These are phyloP conservation scores for Stevia rebaudiana DNA, from an alignment of 140 eudicot genomes.

Conservation along the genomic window DNA sequence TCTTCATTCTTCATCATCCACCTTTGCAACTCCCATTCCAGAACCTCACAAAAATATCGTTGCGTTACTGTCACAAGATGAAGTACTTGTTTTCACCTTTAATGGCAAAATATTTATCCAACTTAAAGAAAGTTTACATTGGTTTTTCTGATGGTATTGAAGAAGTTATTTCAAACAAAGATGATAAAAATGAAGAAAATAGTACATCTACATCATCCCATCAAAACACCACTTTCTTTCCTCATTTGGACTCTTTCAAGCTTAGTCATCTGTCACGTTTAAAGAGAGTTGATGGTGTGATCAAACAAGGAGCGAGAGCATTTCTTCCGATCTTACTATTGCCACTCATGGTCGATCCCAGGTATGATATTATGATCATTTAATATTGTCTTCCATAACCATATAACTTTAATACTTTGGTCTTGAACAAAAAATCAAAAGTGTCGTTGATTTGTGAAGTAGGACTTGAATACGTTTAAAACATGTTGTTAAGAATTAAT, in stretches of 20 bases:
- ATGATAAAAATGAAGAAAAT: background rate
- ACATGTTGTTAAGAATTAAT: too few species aligned
- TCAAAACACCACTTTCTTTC: background rate
- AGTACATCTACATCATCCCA: background rate
- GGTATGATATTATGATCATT: conserved; percentile 10
- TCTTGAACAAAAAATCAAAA: too few species aligned
- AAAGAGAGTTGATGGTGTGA: conserved; percentile 15
- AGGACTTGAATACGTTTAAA: too few species aligned
- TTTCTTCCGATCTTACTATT: background rate
- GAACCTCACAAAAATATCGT: background rate
- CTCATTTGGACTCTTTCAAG: background rate
- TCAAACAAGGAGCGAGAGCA: background rate
- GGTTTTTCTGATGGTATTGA: background rate
- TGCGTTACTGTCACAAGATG: background rate
- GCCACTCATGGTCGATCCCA: conserved; percentile 11
- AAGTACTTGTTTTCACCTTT: conserved; percentile 23
- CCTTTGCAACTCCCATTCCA: conserved; percentile 3
- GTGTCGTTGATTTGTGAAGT: too few species aligned
- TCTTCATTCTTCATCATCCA: conserved; percentile 12
- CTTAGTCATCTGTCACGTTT: background rate
- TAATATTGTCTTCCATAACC: too few species aligned
- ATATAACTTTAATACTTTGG: too few species aligned
- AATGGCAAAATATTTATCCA: conserved; percentile 4
- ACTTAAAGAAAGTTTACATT: background rate
- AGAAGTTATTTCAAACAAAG: conserved; percentile 8